A percentile compares a stretch with the other conserved stretches of the same genome.
Conservation (phyloP, 352 stramenopile genomes). For the Thraustotheca clavata region DNA sequence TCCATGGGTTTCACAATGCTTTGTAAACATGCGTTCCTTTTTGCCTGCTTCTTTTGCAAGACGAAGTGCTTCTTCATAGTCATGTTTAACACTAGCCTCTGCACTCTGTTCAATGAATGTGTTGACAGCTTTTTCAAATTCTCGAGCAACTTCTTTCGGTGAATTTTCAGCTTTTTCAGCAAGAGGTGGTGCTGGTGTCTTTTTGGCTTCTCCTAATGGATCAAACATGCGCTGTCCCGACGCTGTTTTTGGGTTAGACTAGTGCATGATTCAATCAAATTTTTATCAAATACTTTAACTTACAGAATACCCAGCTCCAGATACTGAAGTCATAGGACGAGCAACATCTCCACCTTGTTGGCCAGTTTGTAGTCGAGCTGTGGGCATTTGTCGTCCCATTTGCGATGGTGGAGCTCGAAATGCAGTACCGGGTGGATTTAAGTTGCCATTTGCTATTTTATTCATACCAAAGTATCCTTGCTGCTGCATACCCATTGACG, state of each 20-base stretch:
- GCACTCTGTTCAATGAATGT: constrained; percentile 88
- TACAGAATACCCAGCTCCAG: constrained; percentile 86
- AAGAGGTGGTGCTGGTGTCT: constrained; percentile 68
- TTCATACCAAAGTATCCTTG: constrained; percentile 10
- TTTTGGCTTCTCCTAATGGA: constrained; percentile 80
- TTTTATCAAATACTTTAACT: background rate
- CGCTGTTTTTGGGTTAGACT: constrained; percentile 76
- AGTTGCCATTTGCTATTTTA: constrained; percentile 28
- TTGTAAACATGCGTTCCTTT: constrained; percentile 87
- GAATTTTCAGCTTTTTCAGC: constrained; percentile 89
- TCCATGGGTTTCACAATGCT: constrained; percentile 83
- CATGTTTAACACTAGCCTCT: constrained; percentile 53
- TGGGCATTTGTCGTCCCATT: constrained; percentile 57
- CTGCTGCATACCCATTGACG: constrained; percentile 27
- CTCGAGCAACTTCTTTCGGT: constrained; percentile 85
- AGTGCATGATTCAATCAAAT: background rate
- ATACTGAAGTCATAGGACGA: constrained; percentile 89
- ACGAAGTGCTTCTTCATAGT: constrained; percentile 84
- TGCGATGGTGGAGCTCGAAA: constrained; percentile 69
- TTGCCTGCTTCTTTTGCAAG: constrained; percentile 76
- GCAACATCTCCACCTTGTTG: constrained; percentile 48
- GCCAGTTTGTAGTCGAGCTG: constrained; percentile 54
- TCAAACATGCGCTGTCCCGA: constrained; percentile 77
- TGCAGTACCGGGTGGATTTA: constrained; percentile 56
- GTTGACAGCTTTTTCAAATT: constrained; percentile 90